A percentile compares a stretch with the other conserved stretches of the same genome.
Evolutionary conservation across 2,329 filamentous ascomycete genomes (phyloP).

Genomic region (Xylariaceae sp.): DNA sequence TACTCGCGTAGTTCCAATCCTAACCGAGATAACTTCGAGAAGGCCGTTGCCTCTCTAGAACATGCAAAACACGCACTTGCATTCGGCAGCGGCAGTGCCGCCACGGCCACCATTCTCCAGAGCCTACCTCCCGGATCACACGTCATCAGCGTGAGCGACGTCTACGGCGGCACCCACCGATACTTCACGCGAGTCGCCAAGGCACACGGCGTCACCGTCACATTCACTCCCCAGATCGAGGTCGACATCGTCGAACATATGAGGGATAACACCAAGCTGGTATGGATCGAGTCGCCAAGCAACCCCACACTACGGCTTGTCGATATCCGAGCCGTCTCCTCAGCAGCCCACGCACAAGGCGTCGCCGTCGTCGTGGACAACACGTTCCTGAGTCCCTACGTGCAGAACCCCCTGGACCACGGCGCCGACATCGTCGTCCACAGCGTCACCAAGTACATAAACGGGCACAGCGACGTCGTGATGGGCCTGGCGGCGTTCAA

Average conservation of each 20-base stretch:
- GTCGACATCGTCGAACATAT: conserved; percentile 84
- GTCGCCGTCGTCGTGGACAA: conserved; percentile 99
- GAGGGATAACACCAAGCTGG: conserved; percentile 83
- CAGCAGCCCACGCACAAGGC: conserved; percentile 81
- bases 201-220: conserved; percentile 91
- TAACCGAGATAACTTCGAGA: conserved; percentile 93
- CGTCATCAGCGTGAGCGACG: conserved; percentile 94
- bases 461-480: conserved; percentile 93
- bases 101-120: conserved; percentile 91
- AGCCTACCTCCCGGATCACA: conserved; percentile 88
- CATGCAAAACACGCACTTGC: conserved; percentile 90
- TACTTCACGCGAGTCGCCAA: conserved; percentile 98
- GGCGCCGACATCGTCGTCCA: conserved; percentile 97
- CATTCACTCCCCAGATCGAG: conserved; percentile 92
- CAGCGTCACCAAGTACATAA: conserved; percentile 98
- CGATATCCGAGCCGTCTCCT: conserved; percentile 85
- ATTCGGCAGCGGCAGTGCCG: conserved; percentile 91
- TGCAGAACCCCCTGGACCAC: conserved; percentile 94
- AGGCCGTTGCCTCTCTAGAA: conserved; percentile 87
- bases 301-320: conserved; percentile 94
- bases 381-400: conserved; percentile 94
- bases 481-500: conserved; percentile 98
- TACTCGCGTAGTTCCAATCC: conserved; percentile 94
- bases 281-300: conserved; percentile 96
- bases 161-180: conserved; percentile 96